Percentiles rank a stretch among this genome's conserved stretches.
phyloP scores from a whole-genome alignment of 768 basidiomycete species.

The Dendrothele bispora region DNA sequence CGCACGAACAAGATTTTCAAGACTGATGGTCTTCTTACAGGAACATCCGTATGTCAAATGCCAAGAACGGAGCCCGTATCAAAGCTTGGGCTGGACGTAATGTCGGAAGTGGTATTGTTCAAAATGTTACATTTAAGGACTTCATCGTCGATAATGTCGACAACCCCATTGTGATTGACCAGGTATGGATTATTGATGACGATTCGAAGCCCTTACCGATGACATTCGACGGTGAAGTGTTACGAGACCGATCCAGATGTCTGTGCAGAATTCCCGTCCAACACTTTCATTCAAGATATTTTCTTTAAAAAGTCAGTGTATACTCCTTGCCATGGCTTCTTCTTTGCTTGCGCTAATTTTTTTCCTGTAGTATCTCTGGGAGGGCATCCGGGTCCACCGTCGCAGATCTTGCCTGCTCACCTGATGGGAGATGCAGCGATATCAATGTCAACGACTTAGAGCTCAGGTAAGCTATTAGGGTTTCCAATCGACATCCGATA shows the following conservation, averaged over 20 bases:
- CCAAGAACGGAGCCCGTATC: conserved; percentile 66
- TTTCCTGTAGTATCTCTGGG: conserved; percentile 48
- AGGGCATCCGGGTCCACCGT: conserved; percentile 55
- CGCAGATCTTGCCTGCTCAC: conserved; percentile 56
- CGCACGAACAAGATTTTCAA: background rate
- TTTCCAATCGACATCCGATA: background rate
- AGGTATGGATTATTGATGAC: too few relatives aligned
- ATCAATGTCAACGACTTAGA: conserved; percentile 48
- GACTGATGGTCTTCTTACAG: conserved; percentile 19
- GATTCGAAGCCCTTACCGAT: too few relatives aligned
- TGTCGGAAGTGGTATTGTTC: conserved; percentile 58
- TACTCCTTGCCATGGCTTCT: background rate
- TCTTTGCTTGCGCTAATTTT: background rate
- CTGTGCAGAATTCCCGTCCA: conserved; percentile 56
- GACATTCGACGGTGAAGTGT: too few relatives aligned
- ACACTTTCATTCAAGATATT: conserved; percentile 56
- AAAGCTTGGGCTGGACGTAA: conserved; percentile 65
- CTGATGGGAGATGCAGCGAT: conserved; percentile 48
- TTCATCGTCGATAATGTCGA: conserved; percentile 56
- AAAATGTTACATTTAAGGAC: conserved; percentile 52
- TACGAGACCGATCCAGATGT: conserved; percentile 46
- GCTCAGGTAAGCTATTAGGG: conserved; percentile 40
- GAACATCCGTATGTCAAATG: conserved; percentile 60
- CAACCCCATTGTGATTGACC: conserved; percentile 59
- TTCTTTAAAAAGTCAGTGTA: conserved; percentile 50